Base-by-base conservation (phyloP, 108 stramenopile species). In the Skeletonema tropicum region DNA sequence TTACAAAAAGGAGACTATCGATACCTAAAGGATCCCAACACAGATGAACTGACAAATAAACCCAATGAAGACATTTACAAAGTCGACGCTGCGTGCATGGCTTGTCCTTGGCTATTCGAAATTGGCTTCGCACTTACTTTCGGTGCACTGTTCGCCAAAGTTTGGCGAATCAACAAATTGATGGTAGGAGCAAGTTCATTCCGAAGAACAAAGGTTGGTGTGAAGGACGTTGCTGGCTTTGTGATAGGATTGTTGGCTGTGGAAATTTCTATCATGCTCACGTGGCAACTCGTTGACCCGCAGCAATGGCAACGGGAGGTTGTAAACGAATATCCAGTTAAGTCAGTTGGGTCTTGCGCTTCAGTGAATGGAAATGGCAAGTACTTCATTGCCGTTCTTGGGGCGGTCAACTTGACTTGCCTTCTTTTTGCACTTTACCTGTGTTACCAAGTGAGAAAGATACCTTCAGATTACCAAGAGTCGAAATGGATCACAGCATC, bases 81-180 rank as follows among this genome's bases (percentile, higher is more conserved):
- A 35, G 6, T 35, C 0, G 35, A 35, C 6, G 35, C 35, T 26
- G 31, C 30, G 6, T 61, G 60, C 38, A 14, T 32, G 13, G 25
- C 26, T 2, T 58, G 30, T 11, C 83, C 83, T 31, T 83, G 75
- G 75, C 35, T 78, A 0, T 52, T 78, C 26, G 45, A 31, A 15
- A 46, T 79, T 7, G 83, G 83, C 15, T 83, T 83, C 46, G 45
- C 45, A 8, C 73, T 77, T 17, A 77, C 49, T 3, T 77, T 77
- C 31, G 49, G 60, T 3, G 71, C 83, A 3, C 64, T 83, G 14
- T 83, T 83, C 52, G 68, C 67, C 60, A 78, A 79, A 67, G 64
- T 74, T 19, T 76, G 82, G 67, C 35, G 74, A 3, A 60, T 75
- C 26, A 38, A 70, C 25, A 70, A 31, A 17, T 57, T 75, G 5